Evolutionary conservation across 352 stramenopile species (phyloP), one percentile per base, ranked within the genome.

Genomic region (Ophiocytium majus): DNA sequence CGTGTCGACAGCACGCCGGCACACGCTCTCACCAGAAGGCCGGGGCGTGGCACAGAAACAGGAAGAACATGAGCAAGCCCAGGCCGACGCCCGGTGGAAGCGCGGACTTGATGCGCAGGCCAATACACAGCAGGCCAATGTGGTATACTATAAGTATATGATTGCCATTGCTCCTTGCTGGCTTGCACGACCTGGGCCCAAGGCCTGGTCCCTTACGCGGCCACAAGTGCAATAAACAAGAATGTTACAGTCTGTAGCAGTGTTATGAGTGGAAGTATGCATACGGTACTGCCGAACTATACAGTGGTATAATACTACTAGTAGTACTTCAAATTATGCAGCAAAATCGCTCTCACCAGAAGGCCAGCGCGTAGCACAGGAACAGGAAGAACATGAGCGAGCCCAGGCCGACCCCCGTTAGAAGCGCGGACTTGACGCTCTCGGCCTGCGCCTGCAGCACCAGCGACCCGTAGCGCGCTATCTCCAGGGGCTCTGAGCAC

Each of bases 11-110:
- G 31, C 50, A 17, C 75, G n/a, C n/a, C n/a, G n/a, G n/a, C n/a
- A n/a, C n/a, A n/a, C n/a, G n/a, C n/a, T n/a, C n/a, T 57, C 76
- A 85, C 82, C 82, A 85, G 75, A 85, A 85, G n/a, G 82, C 82
- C 23, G 82, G 82, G 28, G 82, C 82, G 33, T 85, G 82, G 5
- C 74, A 50, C 37, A 49, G 78, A 5, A 74, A 63, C 43, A 85
- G 81, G 74, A 49, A 82, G 10, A 74, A 63, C 43, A 85, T 78
- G 1, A 85, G 71, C 1, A 63, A 76, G 1, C 57, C 82, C 1
- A 74, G 33, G 14, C 82, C 82, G 5, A 57, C 43, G 43, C 43
- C 43, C 43, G 43, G n/a, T n/a, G n/a, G n/a, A n/a, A n/a, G n/a
- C n/a, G n/a, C n/a, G n/a, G n/a, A n/a, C n/a, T n/a, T n/a, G n/a